Percentiles rank a stretch among this genome's conserved stretches.
Evolutionary conservation across 805 yeast species (phyloP).

Genomic region (Pichia scutulata): DNA sequence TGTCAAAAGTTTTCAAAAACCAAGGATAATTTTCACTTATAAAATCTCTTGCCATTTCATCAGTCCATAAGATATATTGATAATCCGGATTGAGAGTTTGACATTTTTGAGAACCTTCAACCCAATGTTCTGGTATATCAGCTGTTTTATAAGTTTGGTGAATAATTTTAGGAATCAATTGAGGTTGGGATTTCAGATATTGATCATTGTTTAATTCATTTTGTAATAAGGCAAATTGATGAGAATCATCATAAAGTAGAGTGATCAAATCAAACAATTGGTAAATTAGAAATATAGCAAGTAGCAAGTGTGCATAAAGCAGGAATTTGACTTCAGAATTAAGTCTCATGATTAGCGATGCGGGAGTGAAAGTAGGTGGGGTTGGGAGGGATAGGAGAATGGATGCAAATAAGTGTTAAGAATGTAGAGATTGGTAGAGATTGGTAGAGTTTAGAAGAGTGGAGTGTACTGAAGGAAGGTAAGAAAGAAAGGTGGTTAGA

Average conservation of each 20-base stretch:
- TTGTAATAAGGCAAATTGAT: constrained; percentile 53
- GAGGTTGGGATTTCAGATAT: constrained; percentile 29
- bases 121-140: constrained; percentile 77
- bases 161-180: constrained; percentile 77
- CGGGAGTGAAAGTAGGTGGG: neutral
- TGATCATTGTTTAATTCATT: constrained; percentile 47
- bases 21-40: constrained; percentile 76
- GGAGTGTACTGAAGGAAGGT: too few relatives aligned
- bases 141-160: constrained; percentile 87
- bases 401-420: too few relatives aligned
- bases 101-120: constrained; percentile 67
- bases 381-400: too few relatives aligned
- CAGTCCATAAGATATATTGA: constrained; percentile 87
- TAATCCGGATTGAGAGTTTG: constrained; percentile 79
- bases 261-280: constrained; percentile 66
- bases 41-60: constrained; percentile 70
- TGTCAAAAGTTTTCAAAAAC: constrained; percentile 75
- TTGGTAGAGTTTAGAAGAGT: too few relatives aligned
- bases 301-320: constrained; percentile 48
- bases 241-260: constrained; percentile 64
- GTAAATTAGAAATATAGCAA: constrained; percentile 49
- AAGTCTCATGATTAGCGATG: constrained; percentile 31
- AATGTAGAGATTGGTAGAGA: too few relatives aligned
- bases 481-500: too few relatives aligned
- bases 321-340: constrained; percentile 59